Percentiles rank a stretch among this genome's conserved stretches.
phyloP scores from a whole-genome alignment of 1,139 yeast genomes.

The Hansenula sp. region DNA sequence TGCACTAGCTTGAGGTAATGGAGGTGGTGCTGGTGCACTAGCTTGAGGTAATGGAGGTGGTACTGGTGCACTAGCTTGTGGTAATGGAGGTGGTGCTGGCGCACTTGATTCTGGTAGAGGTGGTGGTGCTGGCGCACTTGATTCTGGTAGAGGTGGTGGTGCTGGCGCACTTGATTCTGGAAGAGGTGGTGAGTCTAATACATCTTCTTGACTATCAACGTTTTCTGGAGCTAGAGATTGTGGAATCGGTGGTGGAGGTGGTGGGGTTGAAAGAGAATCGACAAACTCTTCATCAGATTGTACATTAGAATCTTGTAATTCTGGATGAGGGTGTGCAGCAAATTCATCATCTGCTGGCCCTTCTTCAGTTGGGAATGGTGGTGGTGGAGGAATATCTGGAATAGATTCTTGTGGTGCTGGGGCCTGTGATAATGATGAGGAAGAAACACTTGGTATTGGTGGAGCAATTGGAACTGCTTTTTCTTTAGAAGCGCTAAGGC shows the following conservation, averaged over 20 bases:
- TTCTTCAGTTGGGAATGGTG: constrained; percentile 13
- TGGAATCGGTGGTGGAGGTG: constrained; percentile 22
- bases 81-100: constrained; percentile 25
- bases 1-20: constrained; percentile 35
- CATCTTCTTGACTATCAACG: neutral
- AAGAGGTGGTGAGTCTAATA: constrained; percentile 27
- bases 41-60: constrained; percentile 19
- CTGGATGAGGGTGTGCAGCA: constrained; percentile 2
- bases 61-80: constrained; percentile 24
- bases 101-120: constrained; percentile 17
- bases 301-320: neutral
- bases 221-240: neutral
- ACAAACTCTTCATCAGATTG: constrained; percentile 6
- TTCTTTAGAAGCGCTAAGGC: constrained; percentile 4
- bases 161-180: constrained; percentile 29
- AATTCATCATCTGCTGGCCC: constrained; percentile 1
- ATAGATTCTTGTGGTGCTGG: neutral
- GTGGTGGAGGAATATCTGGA: constrained; percentile 16
- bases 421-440: neutral
- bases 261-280: constrained; percentile 17
- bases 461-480: constrained; percentile 23
- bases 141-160: constrained; percentile 35
- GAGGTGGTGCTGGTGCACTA: constrained; percentile 23
- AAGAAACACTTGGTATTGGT: constrained; percentile 15
- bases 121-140: constrained; percentile 15